A percentile compares a stretch with the other conserved stretches of the same genome.
Conservation (phyloP, 2,329 filamentous ascomycete genomes). For the Botrytis elliptica region DNA sequence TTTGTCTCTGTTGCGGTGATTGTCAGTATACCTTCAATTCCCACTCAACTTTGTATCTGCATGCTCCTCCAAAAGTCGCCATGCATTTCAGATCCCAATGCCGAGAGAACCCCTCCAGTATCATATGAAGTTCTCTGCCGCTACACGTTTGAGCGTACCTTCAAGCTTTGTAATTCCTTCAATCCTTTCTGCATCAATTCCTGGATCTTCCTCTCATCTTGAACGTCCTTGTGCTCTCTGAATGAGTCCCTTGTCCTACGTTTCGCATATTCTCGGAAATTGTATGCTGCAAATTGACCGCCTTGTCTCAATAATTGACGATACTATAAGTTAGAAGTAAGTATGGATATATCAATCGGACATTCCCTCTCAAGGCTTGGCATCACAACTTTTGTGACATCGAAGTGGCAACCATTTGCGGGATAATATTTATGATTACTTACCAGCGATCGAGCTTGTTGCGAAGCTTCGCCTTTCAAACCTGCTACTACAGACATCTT, state of each 20-base stretch:
- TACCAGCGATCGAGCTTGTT: conserved; percentile 40
- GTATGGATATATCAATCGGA: background rate
- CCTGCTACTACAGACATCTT: conserved; percentile 36
- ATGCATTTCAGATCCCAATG: background rate
- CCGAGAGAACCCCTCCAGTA: background rate
- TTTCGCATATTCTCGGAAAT: conserved; percentile 95
- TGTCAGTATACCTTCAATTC: conserved; percentile 22
- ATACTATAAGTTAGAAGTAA: conserved; percentile 60
- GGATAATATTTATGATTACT: conserved; percentile 16
- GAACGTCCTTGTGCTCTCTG: conserved; percentile 70
- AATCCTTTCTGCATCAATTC: conserved; percentile 86
- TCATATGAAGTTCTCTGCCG: background rate
- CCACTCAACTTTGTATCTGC: background rate
- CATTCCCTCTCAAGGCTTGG: background rate
- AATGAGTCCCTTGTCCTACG: conserved; percentile 90
- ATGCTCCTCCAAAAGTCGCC: background rate
- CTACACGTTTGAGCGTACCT: conserved; percentile 57
- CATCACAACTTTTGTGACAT: background rate
- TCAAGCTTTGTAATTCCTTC: conserved; percentile 83
- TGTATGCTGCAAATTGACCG: conserved; percentile 87
- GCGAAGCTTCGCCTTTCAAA: conserved; percentile 34
- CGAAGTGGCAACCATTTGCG: conserved; percentile 16
- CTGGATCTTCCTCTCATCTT: conserved; percentile 75
- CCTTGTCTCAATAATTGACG: conserved; percentile 87
- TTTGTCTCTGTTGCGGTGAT: conserved; percentile 70